phyloP scores from a whole-genome alignment of 495 filamentous ascomycete species.

The Amphirosellinia nigrospora region DNA sequence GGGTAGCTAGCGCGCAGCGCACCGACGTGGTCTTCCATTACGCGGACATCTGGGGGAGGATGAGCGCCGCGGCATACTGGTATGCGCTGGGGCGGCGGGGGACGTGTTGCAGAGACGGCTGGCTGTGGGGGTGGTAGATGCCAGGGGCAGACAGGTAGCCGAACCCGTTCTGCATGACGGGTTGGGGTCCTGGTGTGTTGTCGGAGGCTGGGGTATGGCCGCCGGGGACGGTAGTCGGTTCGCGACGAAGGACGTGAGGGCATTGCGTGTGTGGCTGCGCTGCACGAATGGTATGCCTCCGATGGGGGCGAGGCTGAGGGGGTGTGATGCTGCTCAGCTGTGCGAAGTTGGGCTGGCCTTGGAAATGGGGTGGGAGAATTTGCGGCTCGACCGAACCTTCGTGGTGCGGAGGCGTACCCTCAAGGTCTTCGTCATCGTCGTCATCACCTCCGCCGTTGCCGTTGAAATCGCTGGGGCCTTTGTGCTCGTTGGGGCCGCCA shows the following conservation, averaged over 20 bases:
- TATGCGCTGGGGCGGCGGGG: slow-evolving; percentile 62
- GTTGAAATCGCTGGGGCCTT: slow-evolving; percentile 91
- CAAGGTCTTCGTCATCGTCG: slow-evolving; percentile 90
- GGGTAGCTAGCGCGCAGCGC: slow-evolving; percentile 64
- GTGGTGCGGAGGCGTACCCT: slow-evolving; percentile 68
- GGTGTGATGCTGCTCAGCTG: slow-evolving; percentile 80
- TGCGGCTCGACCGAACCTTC: slow-evolving; percentile 53
- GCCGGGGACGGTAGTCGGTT: slow-evolving; percentile 75
- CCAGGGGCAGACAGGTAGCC: slow-evolving; percentile 85
- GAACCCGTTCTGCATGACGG: slow-evolving; percentile 75
- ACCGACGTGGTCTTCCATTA: slow-evolving; percentile 75
- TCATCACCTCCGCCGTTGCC: slow-evolving; percentile 81
- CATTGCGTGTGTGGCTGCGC: slow-evolving; percentile 74
- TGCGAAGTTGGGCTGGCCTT: slow-evolving; percentile 73
- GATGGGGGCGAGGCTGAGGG: slow-evolving; percentile 92
- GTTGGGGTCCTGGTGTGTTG: slow-evolving; percentile 45
- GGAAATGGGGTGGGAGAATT: slow-evolving; percentile 78
- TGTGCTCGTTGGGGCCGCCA: slow-evolving; percentile 91
- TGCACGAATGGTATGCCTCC: slow-evolving; percentile 75
- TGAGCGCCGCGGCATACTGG: slow-evolving; percentile 47
- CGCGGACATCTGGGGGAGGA: slow-evolving; percentile 56
- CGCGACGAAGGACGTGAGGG: slow-evolving; percentile 80
- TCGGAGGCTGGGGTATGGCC: slow-evolving; percentile 69
- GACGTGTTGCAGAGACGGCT: slow-evolving; percentile 53
- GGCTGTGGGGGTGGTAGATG: slow-evolving; percentile 73